Conservation (phyloP, 2,329 filamentous ascomycete species). For the Beauveria bassiana region DNA sequence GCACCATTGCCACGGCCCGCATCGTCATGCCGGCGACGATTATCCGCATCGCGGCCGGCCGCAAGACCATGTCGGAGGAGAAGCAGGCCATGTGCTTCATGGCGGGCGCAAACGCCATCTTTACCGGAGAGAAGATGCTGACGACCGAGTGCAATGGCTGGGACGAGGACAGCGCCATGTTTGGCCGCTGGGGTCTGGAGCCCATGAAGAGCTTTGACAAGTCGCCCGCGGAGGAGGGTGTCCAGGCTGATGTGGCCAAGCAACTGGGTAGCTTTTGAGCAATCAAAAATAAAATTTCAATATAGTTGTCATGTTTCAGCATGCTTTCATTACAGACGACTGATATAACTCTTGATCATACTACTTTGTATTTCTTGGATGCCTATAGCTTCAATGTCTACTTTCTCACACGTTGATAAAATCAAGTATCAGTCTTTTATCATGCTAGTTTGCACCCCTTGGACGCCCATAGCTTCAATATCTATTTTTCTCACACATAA, state of each 20-base stretch:
- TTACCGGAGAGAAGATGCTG: constrained; percentile 92
- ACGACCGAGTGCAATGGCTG: constrained; percentile 87
- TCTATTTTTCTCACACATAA: constrained; percentile 26
- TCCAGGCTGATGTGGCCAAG: constrained; percentile 7
- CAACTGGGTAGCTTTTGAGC: constrained; percentile 5
- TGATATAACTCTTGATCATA: background rate
- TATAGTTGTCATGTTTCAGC: background rate
- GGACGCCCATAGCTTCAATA: background rate
- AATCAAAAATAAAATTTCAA: background rate
- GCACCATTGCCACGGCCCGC: constrained; percentile 77
- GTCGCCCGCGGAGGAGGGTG: constrained; percentile 15
- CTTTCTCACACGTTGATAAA: constrained; percentile 31
- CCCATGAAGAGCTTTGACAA: constrained; percentile 59
- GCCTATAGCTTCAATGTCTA: background rate
- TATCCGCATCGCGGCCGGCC: constrained; percentile 76
- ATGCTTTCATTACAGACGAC: no score
- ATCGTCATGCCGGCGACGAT: constrained; percentile 80
- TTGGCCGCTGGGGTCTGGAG: constrained; percentile 71
- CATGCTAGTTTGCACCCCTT: background rate
- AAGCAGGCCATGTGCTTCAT: constrained; percentile 85
- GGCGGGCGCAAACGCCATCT: constrained; percentile 89
- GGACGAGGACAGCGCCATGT: constrained; percentile 82
- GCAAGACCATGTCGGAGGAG: constrained; percentile 78
- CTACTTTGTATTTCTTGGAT: no score
- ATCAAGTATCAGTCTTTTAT: background rate